phyloP scores from a whole-genome alignment of 2,329 filamentous ascomycete genomes.

The Aspergillus sp. region DNA sequence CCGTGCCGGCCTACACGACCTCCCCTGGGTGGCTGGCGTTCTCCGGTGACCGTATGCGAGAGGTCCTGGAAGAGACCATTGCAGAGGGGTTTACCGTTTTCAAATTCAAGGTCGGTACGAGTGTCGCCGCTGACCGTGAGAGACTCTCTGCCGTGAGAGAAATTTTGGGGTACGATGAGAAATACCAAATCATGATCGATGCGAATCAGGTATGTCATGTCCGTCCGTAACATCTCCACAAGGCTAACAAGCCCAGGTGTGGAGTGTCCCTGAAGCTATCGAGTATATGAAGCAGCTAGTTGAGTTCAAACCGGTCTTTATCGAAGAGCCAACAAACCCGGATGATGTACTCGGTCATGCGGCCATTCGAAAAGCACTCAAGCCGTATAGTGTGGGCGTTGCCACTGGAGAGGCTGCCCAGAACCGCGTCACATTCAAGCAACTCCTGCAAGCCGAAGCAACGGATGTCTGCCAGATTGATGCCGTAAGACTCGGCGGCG shows the following conservation, averaged over 20 bases:
- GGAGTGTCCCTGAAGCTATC: slow-evolving; percentile 87
- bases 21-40: slow-evolving; percentile 91
- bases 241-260: slow-evolving; percentile 46
- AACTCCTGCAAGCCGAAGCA: slow-evolving; percentile 73
- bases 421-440: slow-evolving; percentile 92
- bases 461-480: slow-evolving; percentile 87
- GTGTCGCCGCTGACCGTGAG: slow-evolving; percentile 67
- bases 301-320: slow-evolving; percentile 82
- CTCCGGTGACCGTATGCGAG: slow-evolving; percentile 80
- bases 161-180: slow-evolving; percentile 77
- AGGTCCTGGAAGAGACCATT: slow-evolving; percentile 69
- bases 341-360: slow-evolving; percentile 89
- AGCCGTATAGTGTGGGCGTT: slow-evolving; percentile 64
- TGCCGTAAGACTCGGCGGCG: slow-evolving; percentile 58
- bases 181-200: slow-evolving; percentile 87
- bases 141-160: slow-evolving; percentile 71
- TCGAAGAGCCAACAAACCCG: slow-evolving; percentile 88
- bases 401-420: slow-evolving; percentile 95
- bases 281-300: slow-evolving; percentile 78
- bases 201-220: slow-evolving; percentile 63
- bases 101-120: slow-evolving; percentile 83
- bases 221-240: too few species aligned
- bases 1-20: slow-evolving; percentile 88
- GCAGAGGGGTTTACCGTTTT: slow-evolving; percentile 77
- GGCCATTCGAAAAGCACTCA: slow-evolving; percentile 75